Conservation (phyloP, 2,329 filamentous ascomycete genomes). For the Ceratocystis albifundus region DNA sequence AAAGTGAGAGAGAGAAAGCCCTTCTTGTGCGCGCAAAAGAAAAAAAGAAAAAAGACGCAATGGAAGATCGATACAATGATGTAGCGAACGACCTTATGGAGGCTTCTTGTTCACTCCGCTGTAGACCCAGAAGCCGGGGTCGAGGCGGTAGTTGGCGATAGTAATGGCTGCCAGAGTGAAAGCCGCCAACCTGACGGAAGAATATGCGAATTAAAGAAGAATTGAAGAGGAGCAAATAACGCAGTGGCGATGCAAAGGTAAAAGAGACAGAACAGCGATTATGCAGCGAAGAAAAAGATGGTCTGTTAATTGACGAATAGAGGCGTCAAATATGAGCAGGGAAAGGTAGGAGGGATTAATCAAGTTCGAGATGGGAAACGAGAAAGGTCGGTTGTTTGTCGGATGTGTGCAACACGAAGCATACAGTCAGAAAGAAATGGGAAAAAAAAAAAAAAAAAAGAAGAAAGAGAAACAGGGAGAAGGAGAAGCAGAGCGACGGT, state of each 20-base stretch:
- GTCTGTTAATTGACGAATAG: neutral
- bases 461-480: neutral
- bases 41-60: too few relatives aligned
- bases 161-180: slow-evolving; percentile 23
- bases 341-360: neutral
- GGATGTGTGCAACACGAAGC: neutral
- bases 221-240: slow-evolving; percentile 1
- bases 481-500: too few relatives aligned
- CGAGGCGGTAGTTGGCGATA: slow-evolving; percentile 58
- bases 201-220: neutral
- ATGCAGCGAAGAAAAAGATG: too few relatives aligned
- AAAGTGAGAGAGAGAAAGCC: neutral
- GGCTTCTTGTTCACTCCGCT: slow-evolving; percentile 94
- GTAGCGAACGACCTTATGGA: slow-evolving; percentile 54
- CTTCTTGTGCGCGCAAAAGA: neutral
- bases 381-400: too few relatives aligned
- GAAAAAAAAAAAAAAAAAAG: neutral
- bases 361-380: neutral
- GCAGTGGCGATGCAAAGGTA: neutral
- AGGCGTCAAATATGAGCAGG: neutral
- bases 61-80: neutral
- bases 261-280: neutral
- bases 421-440: neutral
- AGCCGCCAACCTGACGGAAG: slow-evolving; percentile 22
- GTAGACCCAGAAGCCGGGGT: slow-evolving; percentile 88